Evolutionary conservation across 768 basidiomycete genomes (phyloP), one percentile per base, ranked within the genome.

Genomic region (Sistotremastrum niveocremeum): DNA sequence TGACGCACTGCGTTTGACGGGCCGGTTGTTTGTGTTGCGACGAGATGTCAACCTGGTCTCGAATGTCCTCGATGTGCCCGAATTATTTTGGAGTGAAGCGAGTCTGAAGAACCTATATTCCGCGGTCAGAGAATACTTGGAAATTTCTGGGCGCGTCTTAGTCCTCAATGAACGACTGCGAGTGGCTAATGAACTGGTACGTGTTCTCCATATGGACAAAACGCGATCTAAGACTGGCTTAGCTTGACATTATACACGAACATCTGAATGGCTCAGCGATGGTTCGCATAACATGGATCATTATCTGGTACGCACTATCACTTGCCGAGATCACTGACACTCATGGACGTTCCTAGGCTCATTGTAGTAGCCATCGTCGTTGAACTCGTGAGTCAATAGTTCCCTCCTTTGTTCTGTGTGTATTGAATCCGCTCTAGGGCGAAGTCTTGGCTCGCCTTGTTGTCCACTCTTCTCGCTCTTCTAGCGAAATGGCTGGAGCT

Each of bases 11-110:
- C 84, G 83, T 54, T 69, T 95, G 35, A 95, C 89, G 0, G 88
- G 88, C 11, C 68, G 76, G 32, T 61, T 95, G 37, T 93, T 95
- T 72, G 89, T 83, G 57, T 68, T 95, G 6, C 73, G 90, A 4
- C 74, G 87, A 41, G 89, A 94, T 52, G 81, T 95, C 30, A 94
- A 93, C 55, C 67, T 97, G 1, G 87, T 91, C 7, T 86, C 84
- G 28, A 94, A 93, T 56, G 88, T 97, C 32, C 72, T 97, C 2
- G 93, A 97, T 57, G 82, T 88, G 4, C 91, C 91, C 1, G 89
- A 91, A 57, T 64, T 97, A 40, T 97, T 97, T 62, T 95, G 91
- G 93, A 81, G 79, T 44, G 91, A 94, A 58, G 90, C 89, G 7
- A 90, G 84, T 52, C 64, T 94, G 54, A 84, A 84, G 55, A 83